Percentiles rank a stretch among this genome's conserved stretches.
These are phyloP conservation scores for Microglena sp. DNA, from an alignment of 139 green algal species.

Conservation along the genomic window DNA sequence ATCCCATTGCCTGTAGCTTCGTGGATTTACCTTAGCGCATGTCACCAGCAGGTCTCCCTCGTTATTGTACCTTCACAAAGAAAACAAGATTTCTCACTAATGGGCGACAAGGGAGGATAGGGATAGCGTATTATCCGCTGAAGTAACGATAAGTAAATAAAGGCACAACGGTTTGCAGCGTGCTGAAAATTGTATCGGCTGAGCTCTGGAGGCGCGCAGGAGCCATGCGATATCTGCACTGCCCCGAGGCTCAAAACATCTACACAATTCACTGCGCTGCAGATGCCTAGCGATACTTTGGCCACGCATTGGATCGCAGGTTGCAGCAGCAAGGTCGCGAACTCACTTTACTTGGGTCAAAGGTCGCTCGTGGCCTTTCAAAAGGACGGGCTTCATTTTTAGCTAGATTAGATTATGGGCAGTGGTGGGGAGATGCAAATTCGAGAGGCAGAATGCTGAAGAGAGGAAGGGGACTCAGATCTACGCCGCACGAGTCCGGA, in stretches of 20 bases:
- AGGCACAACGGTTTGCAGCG: not conserved
- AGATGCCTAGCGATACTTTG: not conserved
- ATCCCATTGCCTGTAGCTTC: not conserved
- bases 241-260: too few relatives aligned
- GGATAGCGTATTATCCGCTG: too few relatives aligned
- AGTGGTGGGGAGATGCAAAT: too few relatives aligned
- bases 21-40: constrained; percentile 80
- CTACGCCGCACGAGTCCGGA: too few relatives aligned
- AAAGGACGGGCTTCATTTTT: constrained; percentile 82
- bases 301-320: not conserved
- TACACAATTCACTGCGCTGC: not conserved
- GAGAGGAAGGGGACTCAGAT: too few relatives aligned
- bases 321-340: not conserved
- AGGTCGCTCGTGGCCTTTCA: constrained; percentile 82
- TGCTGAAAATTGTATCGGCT: not conserved
- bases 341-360: constrained; percentile 77
- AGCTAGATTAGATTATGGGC: too few relatives aligned
- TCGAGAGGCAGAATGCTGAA: too few relatives aligned
- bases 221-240: not conserved
- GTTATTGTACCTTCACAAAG: constrained; percentile 93
- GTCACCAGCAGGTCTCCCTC: constrained; percentile 94
- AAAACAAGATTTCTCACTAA: too few relatives aligned
- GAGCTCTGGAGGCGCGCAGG: not conserved
- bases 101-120: constrained; percentile 11
- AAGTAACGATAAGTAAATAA: not conserved